These are phyloP conservation scores for Cutaneotrichosporon mucoides DNA, from an alignment of 1,284 basidiomycete genomes.

Conservation along the genomic window DNA sequence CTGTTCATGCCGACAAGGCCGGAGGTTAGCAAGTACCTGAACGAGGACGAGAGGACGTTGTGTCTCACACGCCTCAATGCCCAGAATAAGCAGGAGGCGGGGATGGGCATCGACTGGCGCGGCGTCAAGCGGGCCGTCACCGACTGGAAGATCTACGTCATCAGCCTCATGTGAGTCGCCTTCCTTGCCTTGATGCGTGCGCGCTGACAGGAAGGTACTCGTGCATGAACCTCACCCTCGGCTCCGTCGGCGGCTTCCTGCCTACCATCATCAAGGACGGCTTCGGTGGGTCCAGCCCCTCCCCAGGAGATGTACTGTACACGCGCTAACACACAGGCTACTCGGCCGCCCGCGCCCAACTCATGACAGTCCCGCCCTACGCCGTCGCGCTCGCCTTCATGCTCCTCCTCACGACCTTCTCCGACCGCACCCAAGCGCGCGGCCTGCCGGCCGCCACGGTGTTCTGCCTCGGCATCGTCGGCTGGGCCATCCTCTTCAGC, in stretches of 20 bases:
- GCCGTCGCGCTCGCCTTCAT: slow-evolving; percentile 66
- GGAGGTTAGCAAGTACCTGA: slow-evolving; percentile 66
- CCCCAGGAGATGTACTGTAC: too few species aligned
- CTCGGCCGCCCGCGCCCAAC: slow-evolving; percentile 53
- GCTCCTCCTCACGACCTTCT: slow-evolving; percentile 57
- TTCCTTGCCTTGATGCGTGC: too few species aligned
- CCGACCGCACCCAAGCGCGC: slow-evolving; percentile 68
- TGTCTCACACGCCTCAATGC: slow-evolving; percentile 70
- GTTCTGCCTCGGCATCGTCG: slow-evolving; percentile 46
- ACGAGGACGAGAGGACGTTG: slow-evolving; percentile 65
- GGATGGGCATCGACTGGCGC: slow-evolving; percentile 48
- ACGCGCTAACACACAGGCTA: slow-evolving; percentile 41
- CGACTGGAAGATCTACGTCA: slow-evolving; percentile 55
- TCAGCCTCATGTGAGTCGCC: slow-evolving; percentile 50
- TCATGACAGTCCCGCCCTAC: slow-evolving; percentile 76
- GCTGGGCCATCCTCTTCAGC: slow-evolving; percentile 45
- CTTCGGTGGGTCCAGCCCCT: slow-evolving; percentile 3
- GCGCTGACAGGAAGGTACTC: not conserved
- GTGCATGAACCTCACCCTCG: slow-evolving; percentile 68
- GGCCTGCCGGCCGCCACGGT: slow-evolving; percentile 49
- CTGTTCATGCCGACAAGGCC: slow-evolving; percentile 71
- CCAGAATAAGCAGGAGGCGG: slow-evolving; percentile 53
- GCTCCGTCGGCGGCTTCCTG: slow-evolving; percentile 74
- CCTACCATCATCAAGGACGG: slow-evolving; percentile 67
- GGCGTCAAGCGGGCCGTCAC: slow-evolving; percentile 61